Percentiles rank a stretch among this genome's conserved stretches.
Evolutionary conservation across 306 rosid genomes (phyloP).

Genomic region (Cercis canadensis): DNA sequence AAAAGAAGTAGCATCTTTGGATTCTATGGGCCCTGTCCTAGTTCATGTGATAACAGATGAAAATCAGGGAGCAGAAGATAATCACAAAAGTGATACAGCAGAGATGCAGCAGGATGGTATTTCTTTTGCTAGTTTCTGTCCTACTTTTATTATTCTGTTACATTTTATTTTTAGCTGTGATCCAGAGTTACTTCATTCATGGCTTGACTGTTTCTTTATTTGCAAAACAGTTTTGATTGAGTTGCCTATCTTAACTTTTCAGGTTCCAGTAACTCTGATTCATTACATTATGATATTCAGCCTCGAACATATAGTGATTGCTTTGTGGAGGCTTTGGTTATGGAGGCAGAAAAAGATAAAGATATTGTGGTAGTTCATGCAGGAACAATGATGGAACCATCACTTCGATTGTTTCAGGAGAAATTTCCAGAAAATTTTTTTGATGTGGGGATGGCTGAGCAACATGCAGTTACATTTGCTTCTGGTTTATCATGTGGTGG

Average conservation of each 20-base stretch:
- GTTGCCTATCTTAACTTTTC: slow-evolving; percentile 40
- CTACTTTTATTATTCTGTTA: slow-evolving; percentile 8
- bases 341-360: slow-evolving; percentile 81
- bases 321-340: slow-evolving; percentile 76
- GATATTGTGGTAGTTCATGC: slow-evolving; percentile 89
- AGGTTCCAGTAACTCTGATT: slow-evolving; percentile 54
- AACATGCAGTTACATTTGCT: slow-evolving; percentile 95
- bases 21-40: slow-evolving; percentile 95
- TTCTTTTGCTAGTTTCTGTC: slow-evolving; percentile 16
- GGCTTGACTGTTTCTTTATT: slow-evolving; percentile 19
- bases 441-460: slow-evolving; percentile 95
- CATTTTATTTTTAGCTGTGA: slow-evolving; percentile 25
- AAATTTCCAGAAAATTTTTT: slow-evolving; percentile 81
- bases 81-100: slow-evolving; percentile 39
- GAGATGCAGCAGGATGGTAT: slow-evolving; percentile 57
- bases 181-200: background rate
- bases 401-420: slow-evolving; percentile 69
- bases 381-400: slow-evolving; percentile 73
- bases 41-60: slow-evolving; percentile 88
- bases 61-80: slow-evolving; percentile 55
- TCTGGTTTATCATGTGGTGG: slow-evolving; percentile 95
- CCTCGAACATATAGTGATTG: slow-evolving; percentile 73
- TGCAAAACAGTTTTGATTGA: slow-evolving; percentile 28
- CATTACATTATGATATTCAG: slow-evolving; percentile 36
- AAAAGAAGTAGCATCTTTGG: slow-evolving; percentile 84